These are phyloP conservation scores for Sphagnum magellanicum DNA, from an alignment of 228 moss, liverwort and hornwort species.

Conservation along the genomic window DNA sequence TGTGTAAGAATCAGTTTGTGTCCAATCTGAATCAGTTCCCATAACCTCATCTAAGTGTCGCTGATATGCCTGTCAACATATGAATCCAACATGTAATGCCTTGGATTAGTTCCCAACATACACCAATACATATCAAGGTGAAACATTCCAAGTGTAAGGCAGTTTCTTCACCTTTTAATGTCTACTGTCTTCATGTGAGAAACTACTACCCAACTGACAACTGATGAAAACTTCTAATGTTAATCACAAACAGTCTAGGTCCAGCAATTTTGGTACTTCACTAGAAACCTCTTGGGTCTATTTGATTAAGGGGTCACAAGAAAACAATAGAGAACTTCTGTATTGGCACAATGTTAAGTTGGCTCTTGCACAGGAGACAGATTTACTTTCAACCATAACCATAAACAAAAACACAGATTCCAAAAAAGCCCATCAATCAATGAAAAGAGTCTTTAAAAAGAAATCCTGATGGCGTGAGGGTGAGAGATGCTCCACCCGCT, in stretches of 20 bases:
- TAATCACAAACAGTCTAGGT: too few relatives aligned
- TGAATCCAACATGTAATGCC: neutral
- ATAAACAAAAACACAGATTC: neutral
- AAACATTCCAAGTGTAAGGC: neutral
- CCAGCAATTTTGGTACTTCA: too few relatives aligned
- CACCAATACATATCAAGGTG: neutral
- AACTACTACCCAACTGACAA: neutral
- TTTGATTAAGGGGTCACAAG: too few relatives aligned
- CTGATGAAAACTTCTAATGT: too few relatives aligned
- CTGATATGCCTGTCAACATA: slow-evolving; percentile 57
- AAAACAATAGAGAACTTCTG: too few relatives aligned
- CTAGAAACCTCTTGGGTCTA: too few relatives aligned
- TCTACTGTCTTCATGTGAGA: neutral
- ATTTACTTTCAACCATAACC: neutral
- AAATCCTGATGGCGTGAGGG: neutral
- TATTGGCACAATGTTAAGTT: neutral
- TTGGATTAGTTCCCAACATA: neutral
- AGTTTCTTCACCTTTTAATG: neutral
- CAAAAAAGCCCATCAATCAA: neutral
- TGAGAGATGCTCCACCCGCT: slow-evolving; percentile 42
- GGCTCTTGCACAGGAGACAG: neutral
- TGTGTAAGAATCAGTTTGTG: slow-evolving; percentile 52
- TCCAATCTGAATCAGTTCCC: slow-evolving; percentile 62
- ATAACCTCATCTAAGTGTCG: slow-evolving; percentile 60
- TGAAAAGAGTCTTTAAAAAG: neutral